Percentiles rank a stretch among this genome's conserved stretches.
phyloP scores from a whole-genome alignment of 306 rosid genomes.

The Rosa multiflora region DNA sequence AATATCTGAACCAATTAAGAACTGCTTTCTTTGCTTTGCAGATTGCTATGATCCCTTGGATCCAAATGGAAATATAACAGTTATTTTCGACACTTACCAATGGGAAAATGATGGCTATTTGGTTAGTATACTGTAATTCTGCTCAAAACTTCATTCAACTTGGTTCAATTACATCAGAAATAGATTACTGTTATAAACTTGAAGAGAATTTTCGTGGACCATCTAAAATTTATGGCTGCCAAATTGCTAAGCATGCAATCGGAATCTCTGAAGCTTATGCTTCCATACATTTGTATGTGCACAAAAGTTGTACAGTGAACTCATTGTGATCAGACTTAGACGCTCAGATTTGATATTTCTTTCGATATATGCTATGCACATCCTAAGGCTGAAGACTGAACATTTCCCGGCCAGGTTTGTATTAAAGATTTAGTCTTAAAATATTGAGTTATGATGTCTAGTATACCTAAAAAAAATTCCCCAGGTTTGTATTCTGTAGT shows the following conservation, averaged over 20 bases:
- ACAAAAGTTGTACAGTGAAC: not conserved
- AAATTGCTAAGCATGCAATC: not conserved
- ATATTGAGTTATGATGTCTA: no score
- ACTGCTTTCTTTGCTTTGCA: conserved; percentile 38
- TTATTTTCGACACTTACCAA: conserved; percentile 59
- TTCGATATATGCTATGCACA: not conserved
- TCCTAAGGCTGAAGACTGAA: no score
- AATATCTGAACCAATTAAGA: not conserved
- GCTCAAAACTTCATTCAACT: not conserved
- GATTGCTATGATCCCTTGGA: conserved; percentile 88
- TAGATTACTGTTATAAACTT: not conserved
- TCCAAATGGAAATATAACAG: conserved; percentile 66
- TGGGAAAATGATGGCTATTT: conserved; percentile 60
- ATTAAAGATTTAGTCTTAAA: no score
- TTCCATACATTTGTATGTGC: not conserved
- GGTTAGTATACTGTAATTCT: conserved; percentile 45
- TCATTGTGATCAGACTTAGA: not conserved
- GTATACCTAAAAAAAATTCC: no score
- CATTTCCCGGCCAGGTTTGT: no score
- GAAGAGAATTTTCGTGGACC: not conserved
- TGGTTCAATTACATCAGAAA: not conserved
- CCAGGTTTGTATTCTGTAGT: not conserved
- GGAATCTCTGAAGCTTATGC: not conserved
- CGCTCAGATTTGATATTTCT: no score
- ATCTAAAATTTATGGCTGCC: not conserved